Base-by-base conservation (phyloP, 768 basidiomycete species). In the Gloeophyllum trabeum region DNA sequence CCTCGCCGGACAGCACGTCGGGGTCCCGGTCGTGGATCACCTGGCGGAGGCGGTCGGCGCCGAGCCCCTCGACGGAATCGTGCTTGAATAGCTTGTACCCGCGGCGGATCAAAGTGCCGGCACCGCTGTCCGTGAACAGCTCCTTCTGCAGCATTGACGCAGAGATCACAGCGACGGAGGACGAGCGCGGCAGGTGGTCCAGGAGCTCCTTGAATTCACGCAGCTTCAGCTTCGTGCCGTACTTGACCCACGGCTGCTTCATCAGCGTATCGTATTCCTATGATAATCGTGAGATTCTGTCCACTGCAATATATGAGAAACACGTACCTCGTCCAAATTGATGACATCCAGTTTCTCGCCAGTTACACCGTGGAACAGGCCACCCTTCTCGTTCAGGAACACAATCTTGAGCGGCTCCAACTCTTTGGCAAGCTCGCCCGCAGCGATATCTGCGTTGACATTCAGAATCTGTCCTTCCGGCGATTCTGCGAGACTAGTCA, bases 181-280 rank as follows among this genome's bases (percentile, higher is more conserved):
- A 96, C 3, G 96, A 86, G 45, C 96, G 92, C 13, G 96, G 96
- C 48, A 98, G 89, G 65, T 93, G 84, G 57, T 98, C 96, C 35
- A 99, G 77, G 42, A 99, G 81, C 56, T 98, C 96, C 66, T 99
- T 99, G 73, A 99, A 97, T 61, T 98, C 94, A 49, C 96, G 84
- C 44, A 99, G 75, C 66, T 98, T 98, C 61, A 99, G 86, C 63
- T 99, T 99, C 49, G 94, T 98, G 46, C 94, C 96, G 58, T 80
- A 97, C 60, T 96, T 96, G 61, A 99, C 94, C 96, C 96, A 99
- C 4, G 92, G 76, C 63, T 98, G 86, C 56, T 92, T 93, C 92
- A 98, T 88, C 45, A 99, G 80, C 19, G 75, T 75, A 51, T 94
- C 88, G 62, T 94, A 98, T 67, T 99, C 96, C 85, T 91, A 54